Conservation (phyloP, 768 basidiomycete species). For the Lanmaoa pseudosensibilis region DNA sequence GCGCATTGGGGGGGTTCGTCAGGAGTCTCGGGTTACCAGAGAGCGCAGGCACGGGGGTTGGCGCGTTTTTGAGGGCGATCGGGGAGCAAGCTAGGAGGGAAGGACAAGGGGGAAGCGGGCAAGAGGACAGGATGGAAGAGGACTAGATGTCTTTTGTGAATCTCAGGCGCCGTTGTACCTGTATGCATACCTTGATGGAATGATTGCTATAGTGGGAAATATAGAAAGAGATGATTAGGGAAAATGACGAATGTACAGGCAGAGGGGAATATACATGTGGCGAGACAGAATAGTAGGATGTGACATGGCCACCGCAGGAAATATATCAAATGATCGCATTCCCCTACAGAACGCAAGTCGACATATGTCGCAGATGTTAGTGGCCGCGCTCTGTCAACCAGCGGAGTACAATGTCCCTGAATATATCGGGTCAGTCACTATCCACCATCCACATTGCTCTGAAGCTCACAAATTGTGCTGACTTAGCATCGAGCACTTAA, state of each 20-base stretch:
- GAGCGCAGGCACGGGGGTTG: conserved; percentile 77
- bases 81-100: conserved; percentile 69
- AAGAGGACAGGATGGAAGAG: conserved; percentile 73
- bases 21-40: conserved; percentile 79
- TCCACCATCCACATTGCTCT: not conserved
- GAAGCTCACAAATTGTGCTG: conserved; percentile 81
- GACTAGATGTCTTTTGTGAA: conserved; percentile 41
- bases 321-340: not conserved
- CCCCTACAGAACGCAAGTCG: not conserved
- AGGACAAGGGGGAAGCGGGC: conserved; percentile 20
- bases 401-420: conserved; percentile 81
- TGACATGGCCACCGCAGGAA: not conserved
- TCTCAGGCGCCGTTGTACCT: not conserved
- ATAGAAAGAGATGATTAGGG: not conserved
- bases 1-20: conserved; percentile 73
- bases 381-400: conserved; percentile 82
- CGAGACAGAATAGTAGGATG: not conserved
- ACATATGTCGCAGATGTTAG: conserved; percentile 30
- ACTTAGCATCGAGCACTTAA: conserved; percentile 95
- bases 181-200: not conserved
- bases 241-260: not conserved
- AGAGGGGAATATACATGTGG: not conserved
- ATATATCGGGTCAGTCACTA: not conserved
- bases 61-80: conserved; percentile 78
- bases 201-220: not conserved